Base-by-base conservation (phyloP, 1,139 yeast species). In the Trichomonascaceae sp. region DNA sequence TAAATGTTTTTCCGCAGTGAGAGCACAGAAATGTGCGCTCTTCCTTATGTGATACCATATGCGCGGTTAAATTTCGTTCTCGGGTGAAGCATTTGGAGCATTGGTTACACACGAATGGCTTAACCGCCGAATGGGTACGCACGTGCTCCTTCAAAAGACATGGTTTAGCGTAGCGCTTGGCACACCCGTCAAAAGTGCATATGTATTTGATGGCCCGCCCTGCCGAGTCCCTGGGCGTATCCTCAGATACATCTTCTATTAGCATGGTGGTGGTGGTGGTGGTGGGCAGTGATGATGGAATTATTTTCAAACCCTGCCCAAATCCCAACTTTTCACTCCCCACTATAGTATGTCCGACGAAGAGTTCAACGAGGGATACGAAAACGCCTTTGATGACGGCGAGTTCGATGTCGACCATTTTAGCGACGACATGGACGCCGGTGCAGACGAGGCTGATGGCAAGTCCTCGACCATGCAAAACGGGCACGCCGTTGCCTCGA, bases 1-100 rank as follows among this genome's bases (percentile, higher is more conserved):
- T 78, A 37, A 82, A 79, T 2, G 95, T 94, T 52, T 84, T 84
- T 1, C 77, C 77, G 54, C 99, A 89, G 1, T 67, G 57, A 0
- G 74, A 58, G 49, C 99, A 89, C 36, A 65, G 70, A 49, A 69
- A 76, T 0, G 96, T 95, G 47, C 80, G 81, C 13, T 66, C 69
- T 2, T 63, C 65, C 4, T 69, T 61, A 25, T 59, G 62, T 11
- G 85, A 72, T 17, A 79, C 56, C 42, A 65, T 43, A 52, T 89
- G 99, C 15, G 85, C 72, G 34, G 73, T 71, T 30, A 89, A 59
- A 57, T 89, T 97, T 11, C 84, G 73, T 44, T 78, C 80, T 34
- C 95, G 66, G 15, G 74, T 61, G 49, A 85, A 89, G 0, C 77
- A 59, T 43, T 71, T 73, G 2, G 59, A 64, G 54, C 98, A 89